A percentile compares a stretch with the other conserved stretches of the same genome.
Conservation (phyloP, 306 rosid genomes). For the Alnus glutinosa region DNA sequence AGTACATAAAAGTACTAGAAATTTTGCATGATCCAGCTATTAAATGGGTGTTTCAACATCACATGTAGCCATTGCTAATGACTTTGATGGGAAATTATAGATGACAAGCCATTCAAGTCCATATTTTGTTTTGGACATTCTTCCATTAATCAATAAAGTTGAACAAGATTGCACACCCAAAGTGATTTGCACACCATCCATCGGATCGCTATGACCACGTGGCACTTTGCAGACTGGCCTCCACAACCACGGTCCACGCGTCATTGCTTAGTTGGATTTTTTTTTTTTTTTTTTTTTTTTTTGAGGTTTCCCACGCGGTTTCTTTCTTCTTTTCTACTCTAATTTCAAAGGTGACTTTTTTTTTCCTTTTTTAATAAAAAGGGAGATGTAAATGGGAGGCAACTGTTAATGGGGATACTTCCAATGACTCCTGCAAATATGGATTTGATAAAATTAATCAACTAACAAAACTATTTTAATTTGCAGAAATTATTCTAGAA, state of each 20-base stretch:
- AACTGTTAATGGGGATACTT: background rate
- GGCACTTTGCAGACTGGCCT: slow-evolving; percentile 48
- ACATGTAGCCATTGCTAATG: background rate
- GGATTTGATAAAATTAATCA: background rate
- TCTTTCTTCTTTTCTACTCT: slow-evolving; percentile 3
- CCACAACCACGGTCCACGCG: slow-evolving; percentile 72
- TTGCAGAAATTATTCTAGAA: too few relatives aligned
- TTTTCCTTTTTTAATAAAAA: background rate
- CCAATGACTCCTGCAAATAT: background rate
- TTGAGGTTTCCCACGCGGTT: slow-evolving; percentile 36
- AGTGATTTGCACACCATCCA: slow-evolving; percentile 9
- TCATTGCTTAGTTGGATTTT: slow-evolving; percentile 57
- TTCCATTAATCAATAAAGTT: too few relatives aligned
- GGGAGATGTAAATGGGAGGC: background rate
- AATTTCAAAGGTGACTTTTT: background rate
- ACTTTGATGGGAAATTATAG: too few relatives aligned
- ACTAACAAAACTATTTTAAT: too few relatives aligned
- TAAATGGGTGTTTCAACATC: background rate
- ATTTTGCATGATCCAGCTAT: too few relatives aligned
- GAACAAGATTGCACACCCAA: background rate
- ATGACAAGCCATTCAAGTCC: too few relatives aligned
- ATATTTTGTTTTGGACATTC: too few relatives aligned
- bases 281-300: slow-evolving; percentile 14
- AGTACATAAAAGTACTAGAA: too few relatives aligned
- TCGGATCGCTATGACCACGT: background rate